Percentiles rank a stretch among this genome's conserved stretches.
Conservation (phyloP, 176 grass and related monocot genomes). For the Zizania latifolia region DNA sequence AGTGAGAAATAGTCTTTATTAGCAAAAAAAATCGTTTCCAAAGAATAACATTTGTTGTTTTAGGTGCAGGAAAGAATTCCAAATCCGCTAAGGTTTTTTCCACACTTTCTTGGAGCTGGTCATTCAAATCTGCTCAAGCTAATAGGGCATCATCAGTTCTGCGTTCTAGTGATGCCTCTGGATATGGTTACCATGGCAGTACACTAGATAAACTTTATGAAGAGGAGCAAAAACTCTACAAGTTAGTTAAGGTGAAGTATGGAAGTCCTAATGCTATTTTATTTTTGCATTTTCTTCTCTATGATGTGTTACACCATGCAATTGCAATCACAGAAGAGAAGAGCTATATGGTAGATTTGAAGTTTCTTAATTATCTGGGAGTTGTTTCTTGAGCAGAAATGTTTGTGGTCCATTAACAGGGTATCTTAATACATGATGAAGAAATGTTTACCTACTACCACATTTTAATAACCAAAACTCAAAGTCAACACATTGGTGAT, state of each 20-base stretch:
- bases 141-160: constrained; percentile 52
- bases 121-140: constrained; percentile 60
- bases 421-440: neutral
- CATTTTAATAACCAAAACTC: neutral
- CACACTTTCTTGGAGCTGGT: constrained; percentile 82
- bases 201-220: constrained; percentile 78
- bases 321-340: neutral
- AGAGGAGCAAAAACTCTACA: constrained; percentile 92
- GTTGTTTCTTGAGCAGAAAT: neutral
- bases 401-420: constrained; percentile 18
- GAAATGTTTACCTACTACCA: neutral
- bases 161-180: constrained; percentile 47
- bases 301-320: constrained; percentile 2
- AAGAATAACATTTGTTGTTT: constrained; percentile 25
- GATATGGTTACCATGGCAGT: constrained; percentile 75
- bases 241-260: constrained; percentile 77
- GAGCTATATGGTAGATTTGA: neutral
- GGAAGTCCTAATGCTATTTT: neutral
- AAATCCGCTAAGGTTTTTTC: constrained; percentile 95
- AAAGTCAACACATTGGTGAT: neutral
- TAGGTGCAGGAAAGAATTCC: constrained; percentile 57
- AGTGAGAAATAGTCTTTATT: neutral
- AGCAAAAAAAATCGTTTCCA: neutral
- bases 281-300: neutral
- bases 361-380: constrained; percentile 1